Evolutionary conservation across 768 basidiomycete genomes (phyloP).

Genomic region (Rhodotorula sphaerocarpa): DNA sequence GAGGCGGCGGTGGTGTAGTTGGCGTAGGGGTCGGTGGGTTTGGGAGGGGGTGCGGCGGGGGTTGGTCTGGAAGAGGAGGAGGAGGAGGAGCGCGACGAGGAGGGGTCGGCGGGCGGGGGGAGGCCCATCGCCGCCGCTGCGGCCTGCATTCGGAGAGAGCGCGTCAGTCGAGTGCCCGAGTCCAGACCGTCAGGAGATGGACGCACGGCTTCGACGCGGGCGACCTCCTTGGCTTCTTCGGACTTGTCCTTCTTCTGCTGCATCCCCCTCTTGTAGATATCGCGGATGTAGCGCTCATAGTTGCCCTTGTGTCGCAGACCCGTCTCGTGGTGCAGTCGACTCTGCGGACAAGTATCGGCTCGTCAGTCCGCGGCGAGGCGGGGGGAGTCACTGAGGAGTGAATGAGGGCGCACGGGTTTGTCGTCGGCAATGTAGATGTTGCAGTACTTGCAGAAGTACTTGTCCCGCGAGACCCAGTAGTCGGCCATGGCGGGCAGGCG

Average conservation of each 20-base stretch:
- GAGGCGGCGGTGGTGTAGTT: constrained; percentile 84
- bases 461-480: constrained; percentile 90
- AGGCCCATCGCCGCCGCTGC: constrained; percentile 58
- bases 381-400: neutral
- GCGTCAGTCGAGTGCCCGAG: constrained; percentile 10
- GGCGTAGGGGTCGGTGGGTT: constrained; percentile 47
- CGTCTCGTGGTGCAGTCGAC: constrained; percentile 80
- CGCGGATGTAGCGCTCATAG: constrained; percentile 80
- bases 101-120: constrained; percentile 36
- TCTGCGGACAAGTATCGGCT: constrained; percentile 45
- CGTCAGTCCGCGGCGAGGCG: neutral
- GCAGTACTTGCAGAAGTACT: constrained; percentile 97
- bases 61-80: constrained; percentile 41
- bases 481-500: constrained; percentile 58
- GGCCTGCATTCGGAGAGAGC: constrained; percentile 48
- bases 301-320: constrained; percentile 91
- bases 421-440: constrained; percentile 95
- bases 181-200: constrained; percentile 4
- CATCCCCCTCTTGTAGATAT: constrained; percentile 81
- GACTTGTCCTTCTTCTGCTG: constrained; percentile 43
- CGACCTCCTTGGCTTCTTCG: constrained; percentile 78
- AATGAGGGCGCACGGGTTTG: constrained; percentile 46
- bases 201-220: constrained; percentile 65
- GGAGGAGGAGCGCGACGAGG: too few relatives aligned
- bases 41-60: constrained; percentile 15